phyloP scores from a whole-genome alignment of 345 rosid species.

The Brassica carinata region DNA sequence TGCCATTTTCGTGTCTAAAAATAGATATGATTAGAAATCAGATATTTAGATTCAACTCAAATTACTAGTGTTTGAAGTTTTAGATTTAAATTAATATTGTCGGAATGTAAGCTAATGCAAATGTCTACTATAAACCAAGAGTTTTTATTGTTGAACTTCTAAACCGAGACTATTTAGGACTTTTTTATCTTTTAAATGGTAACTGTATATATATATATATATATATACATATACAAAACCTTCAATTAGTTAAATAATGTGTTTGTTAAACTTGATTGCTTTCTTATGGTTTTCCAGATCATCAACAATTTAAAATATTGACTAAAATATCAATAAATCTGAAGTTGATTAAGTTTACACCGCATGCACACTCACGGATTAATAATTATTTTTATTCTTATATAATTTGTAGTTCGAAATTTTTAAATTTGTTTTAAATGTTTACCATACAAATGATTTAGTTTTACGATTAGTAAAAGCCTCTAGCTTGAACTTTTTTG shows the following conservation, averaged over 20 bases:
- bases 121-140: neutral
- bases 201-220: neutral
- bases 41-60: neutral
- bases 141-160: neutral
- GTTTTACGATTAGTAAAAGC: neutral
- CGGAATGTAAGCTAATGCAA: neutral
- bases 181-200: neutral
- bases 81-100: neutral
- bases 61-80: constrained; percentile 4
- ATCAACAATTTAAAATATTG: neutral
- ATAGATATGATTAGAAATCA: neutral
- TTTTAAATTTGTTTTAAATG: neutral
- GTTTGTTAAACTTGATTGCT: neutral
- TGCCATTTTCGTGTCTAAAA: constrained; percentile 5
- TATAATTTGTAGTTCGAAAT: neutral
- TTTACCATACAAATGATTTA: neutral
- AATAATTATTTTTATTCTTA: neutral
- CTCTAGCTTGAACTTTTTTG: neutral
- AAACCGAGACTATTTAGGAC: neutral
- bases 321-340: neutral
- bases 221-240: neutral
- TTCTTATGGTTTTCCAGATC: neutral
- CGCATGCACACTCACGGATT: neutral
- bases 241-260: neutral
- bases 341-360: neutral